These are phyloP conservation scores for Sarocladium strictum DNA, from an alignment of 2,329 filamentous ascomycete species.

Conservation along the genomic window DNA sequence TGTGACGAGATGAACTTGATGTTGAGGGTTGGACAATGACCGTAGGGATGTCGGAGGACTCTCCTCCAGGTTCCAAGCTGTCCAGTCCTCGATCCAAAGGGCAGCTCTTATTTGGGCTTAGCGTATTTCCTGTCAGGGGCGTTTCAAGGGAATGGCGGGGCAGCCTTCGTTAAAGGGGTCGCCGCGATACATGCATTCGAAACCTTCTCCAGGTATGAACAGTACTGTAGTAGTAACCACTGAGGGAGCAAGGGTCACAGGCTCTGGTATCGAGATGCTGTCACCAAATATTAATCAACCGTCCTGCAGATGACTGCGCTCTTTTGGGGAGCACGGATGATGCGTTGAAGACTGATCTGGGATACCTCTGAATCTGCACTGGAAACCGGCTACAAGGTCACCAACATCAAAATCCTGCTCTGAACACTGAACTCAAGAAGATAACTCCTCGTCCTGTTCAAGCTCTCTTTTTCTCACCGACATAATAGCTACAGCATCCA, in stretches of 20 bases:
- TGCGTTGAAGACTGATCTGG: no score
- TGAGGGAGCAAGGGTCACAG: no score
- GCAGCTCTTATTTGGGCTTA: background rate
- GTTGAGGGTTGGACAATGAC: background rate
- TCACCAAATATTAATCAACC: no score
- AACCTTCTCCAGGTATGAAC: background rate
- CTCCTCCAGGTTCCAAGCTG: slow-evolving; percentile 3
- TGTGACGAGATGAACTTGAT: background rate
- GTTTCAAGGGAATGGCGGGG: slow-evolving; percentile 2
- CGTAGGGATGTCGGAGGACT: background rate
- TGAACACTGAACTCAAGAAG: no score
- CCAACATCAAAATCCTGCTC: no score
- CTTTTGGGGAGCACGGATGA: no score
- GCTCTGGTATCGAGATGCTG: no score
- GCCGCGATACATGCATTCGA: background rate
- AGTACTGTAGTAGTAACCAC: background rate
- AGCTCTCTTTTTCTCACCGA: background rate
- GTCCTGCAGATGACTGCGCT: no score
- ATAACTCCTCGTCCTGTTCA: no score
- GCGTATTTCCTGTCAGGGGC: background rate
- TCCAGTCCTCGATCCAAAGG: background rate
- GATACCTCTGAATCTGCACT: no score
- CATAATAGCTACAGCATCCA: background rate
- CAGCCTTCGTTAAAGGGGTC: background rate
- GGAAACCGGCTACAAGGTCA: no score